Percentiles rank a stretch among this genome's conserved stretches.
Conservation (phyloP, 2,329 filamentous ascomycete genomes). For the Nemania sp. region DNA sequence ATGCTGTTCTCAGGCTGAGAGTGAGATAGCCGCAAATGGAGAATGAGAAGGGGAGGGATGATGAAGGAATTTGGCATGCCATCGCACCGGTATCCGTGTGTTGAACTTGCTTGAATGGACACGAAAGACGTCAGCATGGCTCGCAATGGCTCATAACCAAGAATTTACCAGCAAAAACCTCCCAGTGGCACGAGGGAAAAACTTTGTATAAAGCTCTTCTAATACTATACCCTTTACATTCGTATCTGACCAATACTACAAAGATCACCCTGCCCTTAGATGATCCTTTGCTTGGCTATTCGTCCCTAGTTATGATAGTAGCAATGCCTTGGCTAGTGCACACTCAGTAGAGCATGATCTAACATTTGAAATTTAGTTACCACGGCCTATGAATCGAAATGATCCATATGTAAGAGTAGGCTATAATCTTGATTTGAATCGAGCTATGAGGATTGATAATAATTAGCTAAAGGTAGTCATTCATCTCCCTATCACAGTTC, state of each 20-base stretch:
- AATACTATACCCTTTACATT: conserved; percentile 49
- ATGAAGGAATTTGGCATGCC: conserved; percentile 23
- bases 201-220: conserved; percentile 49
- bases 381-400: too few relatives aligned
- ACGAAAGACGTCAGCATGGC: conserved; percentile 25
- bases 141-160: conserved; percentile 35
- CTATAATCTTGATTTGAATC: too few relatives aligned
- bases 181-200: conserved; percentile 28
- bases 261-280: background rate
- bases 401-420: too few relatives aligned
- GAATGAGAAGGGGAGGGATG: conserved; percentile 26
- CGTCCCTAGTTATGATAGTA: too few relatives aligned
- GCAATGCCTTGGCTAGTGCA: too few relatives aligned
- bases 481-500: too few relatives aligned
- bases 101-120: conserved; percentile 30
- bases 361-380: too few relatives aligned
- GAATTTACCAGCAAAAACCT: conserved; percentile 21
- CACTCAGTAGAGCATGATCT: too few relatives aligned
- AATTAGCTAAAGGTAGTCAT: too few relatives aligned
- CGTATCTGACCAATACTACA: conserved; percentile 31
- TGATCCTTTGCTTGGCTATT: background rate
- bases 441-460: too few relatives aligned
- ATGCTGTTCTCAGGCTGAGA: conserved; percentile 15
- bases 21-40: conserved; percentile 19
- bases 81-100: conserved; percentile 15